Evolutionary conservation across 2,329 filamentous ascomycete species (phyloP), one percentile per base, ranked within the genome.

Genomic region (Bipolaris gigantea): DNA sequence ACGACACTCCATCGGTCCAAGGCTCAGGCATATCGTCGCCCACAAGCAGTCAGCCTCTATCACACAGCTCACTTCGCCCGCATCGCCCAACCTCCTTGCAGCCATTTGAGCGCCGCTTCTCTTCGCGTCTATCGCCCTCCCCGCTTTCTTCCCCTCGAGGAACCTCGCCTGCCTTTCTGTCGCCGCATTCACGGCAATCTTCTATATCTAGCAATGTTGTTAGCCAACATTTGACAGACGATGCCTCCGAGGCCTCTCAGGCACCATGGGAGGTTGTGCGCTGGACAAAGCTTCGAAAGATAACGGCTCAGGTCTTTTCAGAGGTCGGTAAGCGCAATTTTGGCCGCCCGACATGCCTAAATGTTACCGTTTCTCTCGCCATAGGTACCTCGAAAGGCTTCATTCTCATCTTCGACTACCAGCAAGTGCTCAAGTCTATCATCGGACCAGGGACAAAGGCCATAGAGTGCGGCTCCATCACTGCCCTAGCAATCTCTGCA

Each of bases 191-290:
- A 49, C 87, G 92, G 50, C 89, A 91, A 64, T 88, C 86, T 1
- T 97, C 93, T 1, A 68, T 92, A 18, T 87, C 83, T 40, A 95
- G 90, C 64, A 85, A 90, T 62, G 75, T 89, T 10, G 69, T 86
- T 3, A 77, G 77, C 33, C 79, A 85, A 51, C 79, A 80, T 46
- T 78, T 81, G 47, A 89, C 89, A 43, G 73, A 76, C 45, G 74
- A 77, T 34, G 74, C 72, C 5, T 50, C 62, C 21, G 80, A 82
- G 19, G 85, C 86, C 1, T 82, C 86, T 3, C 86, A 90, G 50
- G 86, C 90, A 5, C 94, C 94, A 2, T 99, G 94, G 95, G 94
- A 99, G 69, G 92, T 97, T 49, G 89, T 99, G 55, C 84, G 92
- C 69, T 99, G 95, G 95, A 97, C 91, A 1, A 94, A 89, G 70